Evolutionary conservation across 1,284 basidiomycete genomes (phyloP).

Genomic region (Apiotrichum akiyoshidainum): DNA sequence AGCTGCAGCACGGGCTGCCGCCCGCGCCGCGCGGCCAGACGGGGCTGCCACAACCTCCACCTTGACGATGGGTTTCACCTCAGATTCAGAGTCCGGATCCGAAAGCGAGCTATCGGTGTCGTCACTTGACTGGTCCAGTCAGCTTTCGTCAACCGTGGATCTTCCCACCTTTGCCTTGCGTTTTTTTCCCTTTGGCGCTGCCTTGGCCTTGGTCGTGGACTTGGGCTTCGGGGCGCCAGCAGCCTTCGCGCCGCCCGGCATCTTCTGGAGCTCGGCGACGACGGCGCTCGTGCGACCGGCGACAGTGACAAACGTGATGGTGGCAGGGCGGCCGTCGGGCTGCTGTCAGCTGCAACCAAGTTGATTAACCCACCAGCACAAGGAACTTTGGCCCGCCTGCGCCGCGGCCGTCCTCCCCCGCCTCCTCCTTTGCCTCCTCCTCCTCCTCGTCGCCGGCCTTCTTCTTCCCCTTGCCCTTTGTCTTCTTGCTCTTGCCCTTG

Average conservation of each 20-base stretch:
- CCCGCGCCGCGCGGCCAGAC: too few relatives aligned
- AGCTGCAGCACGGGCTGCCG: conserved; percentile 6
- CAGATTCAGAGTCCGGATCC: too few relatives aligned
- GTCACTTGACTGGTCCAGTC: too few relatives aligned
- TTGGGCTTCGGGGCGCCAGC: too few relatives aligned
- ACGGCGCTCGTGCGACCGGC: conserved; percentile 77
- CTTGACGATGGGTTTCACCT: conserved; percentile 11
- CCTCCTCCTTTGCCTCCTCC: conserved; percentile 17
- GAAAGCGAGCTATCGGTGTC: too few relatives aligned
- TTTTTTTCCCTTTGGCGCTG: too few relatives aligned
- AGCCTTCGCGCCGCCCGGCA: conserved; percentile 31
- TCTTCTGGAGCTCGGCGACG: conserved; percentile 64
- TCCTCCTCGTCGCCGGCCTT: conserved; percentile 6
- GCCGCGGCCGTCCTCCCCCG: conserved; percentile 15
- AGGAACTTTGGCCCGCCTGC: conserved; percentile 50
- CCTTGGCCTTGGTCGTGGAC: too few relatives aligned
- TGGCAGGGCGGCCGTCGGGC: conserved; percentile 68
- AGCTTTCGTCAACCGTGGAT: too few relatives aligned
- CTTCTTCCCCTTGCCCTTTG: conserved; percentile 14
- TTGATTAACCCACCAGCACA: conserved; percentile 55
- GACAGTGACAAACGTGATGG: conserved; percentile 72
- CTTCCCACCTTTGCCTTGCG: too few relatives aligned
- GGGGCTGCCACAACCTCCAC: conserved; percentile 7
- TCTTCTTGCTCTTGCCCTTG: conserved; percentile 63
- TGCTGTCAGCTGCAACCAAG: conserved; percentile 35